phyloP scores from a whole-genome alignment of 2,329 filamentous ascomycete species.

The Colletotrichum orbiculare region DNA sequence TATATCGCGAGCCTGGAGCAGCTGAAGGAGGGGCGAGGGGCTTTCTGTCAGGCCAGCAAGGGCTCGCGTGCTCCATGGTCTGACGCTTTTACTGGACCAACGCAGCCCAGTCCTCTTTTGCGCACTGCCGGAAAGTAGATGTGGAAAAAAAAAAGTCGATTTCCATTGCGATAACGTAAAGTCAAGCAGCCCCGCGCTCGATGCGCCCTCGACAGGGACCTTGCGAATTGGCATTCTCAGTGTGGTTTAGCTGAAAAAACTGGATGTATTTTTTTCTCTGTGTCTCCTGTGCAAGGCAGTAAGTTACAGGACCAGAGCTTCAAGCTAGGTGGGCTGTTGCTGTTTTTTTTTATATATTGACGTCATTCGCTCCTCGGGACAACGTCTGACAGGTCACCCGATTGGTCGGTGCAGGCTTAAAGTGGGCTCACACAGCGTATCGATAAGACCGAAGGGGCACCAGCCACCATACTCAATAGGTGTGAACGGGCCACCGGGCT shows the following conservation, averaged over 20 bases:
- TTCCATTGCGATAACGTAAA: slow-evolving; percentile 8
- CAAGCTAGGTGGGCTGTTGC: slow-evolving; percentile 6
- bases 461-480: background rate
- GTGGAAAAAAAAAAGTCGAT: background rate
- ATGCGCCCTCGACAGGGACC: slow-evolving; percentile 13
- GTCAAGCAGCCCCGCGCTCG: slow-evolving; percentile 17
- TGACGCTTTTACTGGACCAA: too few species aligned
- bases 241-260: too few species aligned
- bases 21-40: slow-evolving; percentile 20
- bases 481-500: background rate
- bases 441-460: slow-evolving; percentile 8
- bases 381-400: background rate
- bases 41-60: slow-evolving; percentile 14
- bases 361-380: slow-evolving; percentile 1
- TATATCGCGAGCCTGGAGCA: background rate
- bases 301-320: slow-evolving; percentile 11
- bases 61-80: slow-evolving; percentile 22
- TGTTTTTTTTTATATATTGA: slow-evolving; percentile 25
- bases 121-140: too few species aligned
- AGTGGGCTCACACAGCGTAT: background rate
- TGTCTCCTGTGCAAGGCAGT: slow-evolving; percentile 1
- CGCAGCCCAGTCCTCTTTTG: too few species aligned
- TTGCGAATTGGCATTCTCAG: slow-evolving; percentile 8
- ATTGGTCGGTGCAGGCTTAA: background rate
- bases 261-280: too few species aligned